Conservation (phyloP, 768 basidiomycete species). For the Leucocoprinus leucothites region DNA sequence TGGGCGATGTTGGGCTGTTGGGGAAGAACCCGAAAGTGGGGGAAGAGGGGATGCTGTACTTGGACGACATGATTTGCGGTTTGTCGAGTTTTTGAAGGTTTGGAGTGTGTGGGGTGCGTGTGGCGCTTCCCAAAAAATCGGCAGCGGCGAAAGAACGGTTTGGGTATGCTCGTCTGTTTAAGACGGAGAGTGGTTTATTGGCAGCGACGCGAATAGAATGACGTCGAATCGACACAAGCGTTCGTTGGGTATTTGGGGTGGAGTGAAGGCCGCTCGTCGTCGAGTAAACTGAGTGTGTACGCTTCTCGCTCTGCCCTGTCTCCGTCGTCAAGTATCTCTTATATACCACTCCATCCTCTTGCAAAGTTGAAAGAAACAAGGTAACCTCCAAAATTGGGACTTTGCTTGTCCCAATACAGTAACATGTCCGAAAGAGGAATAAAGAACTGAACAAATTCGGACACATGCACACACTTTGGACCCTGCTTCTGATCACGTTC, state of each 20-base stretch:
- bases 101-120: slow-evolving; percentile 3
- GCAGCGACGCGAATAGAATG: too few species aligned
- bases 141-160: neutral
- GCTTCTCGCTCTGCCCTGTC: neutral
- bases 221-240: too few species aligned
- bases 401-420: slow-evolving; percentile 15
- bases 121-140: slow-evolving; percentile 5
- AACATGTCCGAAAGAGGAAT: slow-evolving; percentile 8
- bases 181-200: too few species aligned
- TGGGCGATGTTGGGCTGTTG: slow-evolving; percentile 48
- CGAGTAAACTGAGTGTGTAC: neutral
- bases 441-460: slow-evolving; percentile 6
- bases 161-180: neutral
- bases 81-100: too few species aligned
- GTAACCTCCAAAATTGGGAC: slow-evolving; percentile 10
- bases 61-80: slow-evolving; percentile 42
- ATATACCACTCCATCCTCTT: neutral
- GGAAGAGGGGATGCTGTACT: slow-evolving; percentile 46
- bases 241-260: neutral
- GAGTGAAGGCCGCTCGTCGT: neutral
- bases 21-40: slow-evolving; percentile 64
- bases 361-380: slow-evolving; percentile 15
- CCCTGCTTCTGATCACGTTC: too few species aligned
- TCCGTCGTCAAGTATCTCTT: neutral
- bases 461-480: neutral